Conservation (phyloP, 2,329 filamentous ascomycete species). For the Ascochyta clinopodiicola region DNA sequence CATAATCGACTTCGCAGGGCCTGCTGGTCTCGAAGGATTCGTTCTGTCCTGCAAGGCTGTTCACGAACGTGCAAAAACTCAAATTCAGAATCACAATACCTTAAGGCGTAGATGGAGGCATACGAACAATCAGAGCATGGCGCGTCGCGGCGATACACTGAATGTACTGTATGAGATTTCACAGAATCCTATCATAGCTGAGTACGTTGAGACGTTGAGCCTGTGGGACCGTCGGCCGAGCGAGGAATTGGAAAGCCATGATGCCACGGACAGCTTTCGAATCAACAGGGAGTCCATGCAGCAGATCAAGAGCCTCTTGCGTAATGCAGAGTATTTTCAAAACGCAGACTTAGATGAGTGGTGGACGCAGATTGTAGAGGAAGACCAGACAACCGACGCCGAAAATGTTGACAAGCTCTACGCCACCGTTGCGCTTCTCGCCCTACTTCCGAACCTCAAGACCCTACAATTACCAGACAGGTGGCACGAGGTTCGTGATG, state of each 20-base stretch:
- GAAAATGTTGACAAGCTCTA: constrained; percentile 26
- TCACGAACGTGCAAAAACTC: constrained; percentile 31
- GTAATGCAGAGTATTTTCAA: constrained; percentile 22
- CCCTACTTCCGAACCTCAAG: constrained; percentile 40
- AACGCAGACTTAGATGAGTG: constrained; percentile 29
- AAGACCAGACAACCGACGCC: constrained; percentile 21
- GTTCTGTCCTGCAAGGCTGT: constrained; percentile 41
- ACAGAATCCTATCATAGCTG: constrained; percentile 33
- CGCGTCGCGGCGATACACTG: constrained; percentile 30
- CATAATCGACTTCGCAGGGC: constrained; percentile 37
- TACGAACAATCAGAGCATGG: constrained; percentile 22
- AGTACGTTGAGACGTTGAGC: constrained; percentile 39
- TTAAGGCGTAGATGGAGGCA: constrained; percentile 34
- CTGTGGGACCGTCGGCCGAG: constrained; percentile 34
- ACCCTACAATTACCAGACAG: constrained; percentile 34
- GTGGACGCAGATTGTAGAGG: constrained; percentile 38
- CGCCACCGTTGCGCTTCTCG: constrained; percentile 34
- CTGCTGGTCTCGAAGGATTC: constrained; percentile 38
- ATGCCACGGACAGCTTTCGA: constrained; percentile 23
- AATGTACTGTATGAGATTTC: constrained; percentile 36
- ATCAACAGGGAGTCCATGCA: constrained; percentile 27
- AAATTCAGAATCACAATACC: constrained; percentile 38
- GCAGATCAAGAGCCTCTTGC: constrained; percentile 29
- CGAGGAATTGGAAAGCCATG: constrained; percentile 3
- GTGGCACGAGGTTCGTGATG: constrained; percentile 35